Conservation (phyloP, 2,329 filamentous ascomycete species). For the Hymenoscyphus salicellus region DNA sequence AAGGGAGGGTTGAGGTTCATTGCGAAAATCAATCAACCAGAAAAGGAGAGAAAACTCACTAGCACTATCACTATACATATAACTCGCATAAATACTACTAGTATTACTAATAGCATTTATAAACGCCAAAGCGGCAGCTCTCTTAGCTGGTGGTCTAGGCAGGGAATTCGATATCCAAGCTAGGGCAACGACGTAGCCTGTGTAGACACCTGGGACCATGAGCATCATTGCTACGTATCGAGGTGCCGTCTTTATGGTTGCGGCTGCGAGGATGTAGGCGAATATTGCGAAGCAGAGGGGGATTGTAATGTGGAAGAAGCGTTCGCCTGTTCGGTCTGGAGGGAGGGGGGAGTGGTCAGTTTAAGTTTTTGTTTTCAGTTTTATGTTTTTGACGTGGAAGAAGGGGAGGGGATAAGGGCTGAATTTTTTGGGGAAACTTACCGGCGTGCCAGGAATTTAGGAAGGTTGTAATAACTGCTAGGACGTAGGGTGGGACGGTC, state of each 20-base stretch:
- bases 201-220: constrained; percentile 64
- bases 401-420: background rate
- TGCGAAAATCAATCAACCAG: no score
- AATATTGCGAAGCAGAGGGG: constrained; percentile 60
- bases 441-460: constrained; percentile 64
- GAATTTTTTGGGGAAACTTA: constrained; percentile 2
- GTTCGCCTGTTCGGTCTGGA: constrained; percentile 64
- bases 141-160: constrained; percentile 64
- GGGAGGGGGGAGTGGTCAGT: background rate
- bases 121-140: constrained; percentile 65
- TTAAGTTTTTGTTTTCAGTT: no score
- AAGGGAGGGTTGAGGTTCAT: no score
- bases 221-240: constrained; percentile 71
- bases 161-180: constrained; percentile 76
- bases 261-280: constrained; percentile 66
- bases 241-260: constrained; percentile 57
- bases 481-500: constrained; percentile 63
- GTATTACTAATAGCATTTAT: constrained; percentile 73
- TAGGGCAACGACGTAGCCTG: constrained; percentile 64
- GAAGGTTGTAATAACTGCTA: constrained; percentile 60
- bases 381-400: background rate
- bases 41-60: constrained; percentile 10
- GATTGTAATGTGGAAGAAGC: constrained; percentile 64
- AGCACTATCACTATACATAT: constrained; percentile 58
- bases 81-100: constrained; percentile 66